Conservation (phyloP, 768 basidiomycete genomes). For the Amanita thiersii region DNA sequence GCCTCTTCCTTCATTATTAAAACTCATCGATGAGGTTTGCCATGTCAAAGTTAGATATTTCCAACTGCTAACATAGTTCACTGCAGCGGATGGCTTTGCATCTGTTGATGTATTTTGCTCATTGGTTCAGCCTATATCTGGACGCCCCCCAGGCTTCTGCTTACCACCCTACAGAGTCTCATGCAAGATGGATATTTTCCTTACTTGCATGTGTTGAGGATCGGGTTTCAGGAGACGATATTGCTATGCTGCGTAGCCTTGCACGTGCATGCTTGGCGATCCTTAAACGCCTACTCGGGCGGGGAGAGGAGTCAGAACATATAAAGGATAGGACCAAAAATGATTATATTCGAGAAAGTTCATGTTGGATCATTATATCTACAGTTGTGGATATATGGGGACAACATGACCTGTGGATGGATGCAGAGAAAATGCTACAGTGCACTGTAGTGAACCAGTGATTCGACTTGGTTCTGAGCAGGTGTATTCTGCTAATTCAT, state of each 20-base stretch:
- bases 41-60: slow-evolving; percentile 1
- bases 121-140: slow-evolving; percentile 68
- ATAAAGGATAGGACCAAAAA: background rate
- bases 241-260: slow-evolving; percentile 66
- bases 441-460: slow-evolving; percentile 8
- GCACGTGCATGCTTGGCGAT: slow-evolving; percentile 61
- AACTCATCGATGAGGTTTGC: slow-evolving; percentile 60
- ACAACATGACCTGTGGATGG: slow-evolving; percentile 75
- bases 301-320: slow-evolving; percentile 7
- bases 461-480: background rate
- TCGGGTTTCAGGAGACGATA: slow-evolving; percentile 65
- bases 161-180: slow-evolving; percentile 40
- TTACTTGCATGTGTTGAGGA: slow-evolving; percentile 66
- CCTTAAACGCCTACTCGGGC: slow-evolving; percentile 27
- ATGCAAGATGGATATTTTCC: slow-evolving; percentile 74
- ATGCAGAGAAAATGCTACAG: slow-evolving; percentile 51
- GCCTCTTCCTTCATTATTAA: slow-evolving; percentile 49
- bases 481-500: no score
- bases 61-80: slow-evolving; percentile 12
- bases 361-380: slow-evolving; percentile 72
- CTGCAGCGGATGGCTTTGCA: slow-evolving; percentile 61
- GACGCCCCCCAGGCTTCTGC: slow-evolving; percentile 29
- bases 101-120: slow-evolving; percentile 75
- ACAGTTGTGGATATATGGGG: slow-evolving; percentile 65
- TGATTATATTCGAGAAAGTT: slow-evolving; percentile 27